Evolutionary conservation across 164 flowering plant genomes (phyloP), one percentile per base, ranked within the genome.

Genomic region (Chimonanthus praecox): DNA sequence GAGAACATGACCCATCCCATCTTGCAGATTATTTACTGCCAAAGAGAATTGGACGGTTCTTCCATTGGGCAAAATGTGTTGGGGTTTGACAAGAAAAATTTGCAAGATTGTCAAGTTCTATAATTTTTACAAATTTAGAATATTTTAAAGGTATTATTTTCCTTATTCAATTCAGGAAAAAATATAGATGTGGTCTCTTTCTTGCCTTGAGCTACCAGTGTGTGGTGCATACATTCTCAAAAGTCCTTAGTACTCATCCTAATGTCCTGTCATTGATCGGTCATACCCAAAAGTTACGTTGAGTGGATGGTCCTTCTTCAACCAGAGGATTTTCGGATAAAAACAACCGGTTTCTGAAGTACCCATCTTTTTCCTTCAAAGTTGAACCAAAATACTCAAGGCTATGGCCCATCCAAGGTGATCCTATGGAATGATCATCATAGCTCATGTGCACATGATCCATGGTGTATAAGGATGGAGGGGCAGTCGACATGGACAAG

Each of bases 1-100:
- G 85, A 50, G 81, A 71, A 15, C 70, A 69, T 16, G 88, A 94
- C 72, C 86, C 92, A 8, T 71, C 87, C 49, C 70, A 83, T 64
- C 82, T 80, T 9, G 85, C 79, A 18, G 87, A 84, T 45, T 94
- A 91, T 80, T 74, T 89, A 46, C 74, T 90, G 73, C 97, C 98
- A 33, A 80, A 75, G 51, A 91, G 75, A 81, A 74, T 90, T 47
- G 75, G 85, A 11, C 15, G 79, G 44, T 77, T 69, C 64, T 90
- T 83, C 68, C 62, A 81, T 4, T 86, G 92, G 85, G 77, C 88
- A 49, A 87, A 81, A 82, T 86, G 94, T 74, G 72, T 81, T 43
- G 83, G 84, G 10, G 49, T 79, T 48, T 88, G 60, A 54, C 60
- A 54, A 3, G 60, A 3, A 54, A 54, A 1, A 54, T 4, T 54